phyloP scores from a whole-genome alignment of 2,329 filamentous ascomycete genomes.

The Talaromyces sp. region DNA sequence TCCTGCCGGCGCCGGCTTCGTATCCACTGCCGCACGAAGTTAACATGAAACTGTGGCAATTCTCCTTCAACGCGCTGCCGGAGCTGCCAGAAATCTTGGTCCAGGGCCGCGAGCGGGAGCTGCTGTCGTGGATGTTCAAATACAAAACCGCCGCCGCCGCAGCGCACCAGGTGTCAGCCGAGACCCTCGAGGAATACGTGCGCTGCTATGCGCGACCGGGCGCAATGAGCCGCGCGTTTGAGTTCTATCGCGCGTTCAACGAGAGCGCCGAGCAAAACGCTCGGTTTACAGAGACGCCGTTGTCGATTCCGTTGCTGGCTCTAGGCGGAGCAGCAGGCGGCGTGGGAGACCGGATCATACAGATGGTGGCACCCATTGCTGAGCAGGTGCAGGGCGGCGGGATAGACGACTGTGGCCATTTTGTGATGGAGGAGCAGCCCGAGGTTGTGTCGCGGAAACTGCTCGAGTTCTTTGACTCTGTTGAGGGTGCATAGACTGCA shows the following conservation, averaged over 20 bases:
- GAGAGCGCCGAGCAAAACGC: conserved; percentile 18
- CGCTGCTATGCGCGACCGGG: conserved; percentile 17
- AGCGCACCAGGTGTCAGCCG: not conserved
- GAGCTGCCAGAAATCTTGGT: conserved; percentile 21
- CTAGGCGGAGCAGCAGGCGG: not conserved
- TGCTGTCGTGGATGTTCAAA: conserved; percentile 21
- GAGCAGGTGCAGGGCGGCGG: conserved; percentile 15
- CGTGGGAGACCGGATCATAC: conserved; percentile 6
- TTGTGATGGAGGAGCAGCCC: conserved; percentile 22
- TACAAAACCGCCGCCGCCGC: conserved; percentile 15
- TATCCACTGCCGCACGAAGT: conserved; percentile 15
- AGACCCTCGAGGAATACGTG: conserved; percentile 18
- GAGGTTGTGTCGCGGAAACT: conserved; percentile 13
- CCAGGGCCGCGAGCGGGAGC: conserved; percentile 16
- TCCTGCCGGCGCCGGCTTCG: conserved; percentile 11
- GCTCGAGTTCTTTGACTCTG: conserved; percentile 16
- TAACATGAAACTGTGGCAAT: conserved; percentile 22
- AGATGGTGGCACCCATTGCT: conserved; percentile 15
- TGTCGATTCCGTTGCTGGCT: conserved; percentile 11
- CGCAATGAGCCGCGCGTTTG: conserved; percentile 21
- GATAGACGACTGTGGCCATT: conserved; percentile 21
- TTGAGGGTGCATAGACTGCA: not conserved
- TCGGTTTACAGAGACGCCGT: conserved; percentile 14
- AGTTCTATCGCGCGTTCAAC: conserved; percentile 20
- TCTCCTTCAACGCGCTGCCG: conserved; percentile 21